Evolutionary conservation across 345 rosid species (phyloP).

Genomic region (Arabidopsis arenosa): DNA sequence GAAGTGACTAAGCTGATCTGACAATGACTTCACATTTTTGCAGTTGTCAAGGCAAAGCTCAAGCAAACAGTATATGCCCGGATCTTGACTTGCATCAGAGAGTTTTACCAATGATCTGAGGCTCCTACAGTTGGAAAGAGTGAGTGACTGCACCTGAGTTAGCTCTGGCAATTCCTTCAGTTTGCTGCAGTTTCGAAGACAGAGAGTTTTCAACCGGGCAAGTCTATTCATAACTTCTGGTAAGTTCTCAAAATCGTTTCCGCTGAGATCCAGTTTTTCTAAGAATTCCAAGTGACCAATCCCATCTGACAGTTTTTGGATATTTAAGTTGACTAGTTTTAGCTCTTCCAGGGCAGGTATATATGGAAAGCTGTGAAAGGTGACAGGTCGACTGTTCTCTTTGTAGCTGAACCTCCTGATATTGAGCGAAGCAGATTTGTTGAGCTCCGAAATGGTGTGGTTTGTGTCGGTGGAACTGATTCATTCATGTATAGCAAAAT

Average conservation of each 20-base stretch:
- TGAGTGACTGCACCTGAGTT: constrained; percentile 17
- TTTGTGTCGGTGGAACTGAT: too few relatives aligned
- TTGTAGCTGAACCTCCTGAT: constrained; percentile 20
- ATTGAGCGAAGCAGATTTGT: background rate
- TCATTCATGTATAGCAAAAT: too few relatives aligned
- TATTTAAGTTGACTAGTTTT: constrained; percentile 27
- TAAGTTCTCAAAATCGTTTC: constrained; percentile 19
- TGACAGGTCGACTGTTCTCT: background rate
- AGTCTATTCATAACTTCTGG: constrained; percentile 11
- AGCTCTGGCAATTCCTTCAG: constrained; percentile 17
- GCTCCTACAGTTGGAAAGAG: constrained; percentile 13
- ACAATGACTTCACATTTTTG: constrained; percentile 8
- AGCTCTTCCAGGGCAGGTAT: constrained; percentile 5
- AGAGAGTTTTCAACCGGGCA: background rate
- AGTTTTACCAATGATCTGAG: constrained; percentile 9
- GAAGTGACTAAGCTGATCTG: constrained; percentile 27
- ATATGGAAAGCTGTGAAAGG: background rate
- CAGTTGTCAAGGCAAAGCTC: constrained; percentile 36
- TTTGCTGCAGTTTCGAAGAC: background rate
- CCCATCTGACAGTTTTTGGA: background rate
- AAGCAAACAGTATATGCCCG: background rate
- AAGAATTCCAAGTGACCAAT: background rate
- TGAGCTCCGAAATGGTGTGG: background rate
- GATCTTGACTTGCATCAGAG: background rate
- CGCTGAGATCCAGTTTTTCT: constrained; percentile 20